Percentiles rank a stretch among this genome's conserved stretches.
Conservation (phyloP, 139 green algal genomes). For the Chara braunii region DNA sequence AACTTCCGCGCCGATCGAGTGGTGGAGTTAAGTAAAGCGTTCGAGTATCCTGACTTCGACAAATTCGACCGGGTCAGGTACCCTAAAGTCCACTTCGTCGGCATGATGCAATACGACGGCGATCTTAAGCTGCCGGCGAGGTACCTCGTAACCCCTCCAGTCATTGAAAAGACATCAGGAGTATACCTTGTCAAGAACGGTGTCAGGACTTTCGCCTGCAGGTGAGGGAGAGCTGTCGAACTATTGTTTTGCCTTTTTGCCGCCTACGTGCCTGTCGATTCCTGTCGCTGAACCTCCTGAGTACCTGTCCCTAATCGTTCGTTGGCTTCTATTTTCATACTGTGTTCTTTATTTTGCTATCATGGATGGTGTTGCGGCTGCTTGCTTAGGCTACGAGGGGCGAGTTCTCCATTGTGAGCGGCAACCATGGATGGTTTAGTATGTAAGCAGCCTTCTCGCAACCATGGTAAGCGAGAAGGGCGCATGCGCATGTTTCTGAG, state of each 20-base stretch:
- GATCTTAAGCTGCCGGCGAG: constrained; percentile 87
- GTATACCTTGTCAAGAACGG: constrained; percentile 80
- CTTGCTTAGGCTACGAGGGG: neutral
- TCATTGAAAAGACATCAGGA: constrained; percentile 61
- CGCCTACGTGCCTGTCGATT: neutral
- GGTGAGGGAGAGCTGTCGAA: constrained; percentile 11
- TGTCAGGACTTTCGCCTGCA: constrained; percentile 80
- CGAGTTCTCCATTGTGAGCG: neutral
- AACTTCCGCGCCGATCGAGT: constrained; percentile 95
- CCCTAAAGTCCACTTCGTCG: constrained; percentile 72
- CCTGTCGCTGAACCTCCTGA: neutral
- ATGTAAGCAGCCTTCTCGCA: no score
- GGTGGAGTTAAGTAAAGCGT: constrained; percentile 84
- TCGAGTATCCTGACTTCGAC: constrained; percentile 82
- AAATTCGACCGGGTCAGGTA: constrained; percentile 69
- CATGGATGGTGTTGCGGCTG: neutral
- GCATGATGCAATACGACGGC: constrained; percentile 97
- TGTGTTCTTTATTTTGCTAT: neutral
- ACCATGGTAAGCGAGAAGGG: no score
- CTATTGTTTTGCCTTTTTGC: neutral
- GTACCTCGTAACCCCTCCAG: constrained; percentile 83
- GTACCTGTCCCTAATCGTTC: no score
- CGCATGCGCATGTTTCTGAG: no score
- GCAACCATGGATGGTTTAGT: no score
- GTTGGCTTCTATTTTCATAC: no score